phyloP scores from a whole-genome alignment of 352 stramenopile genomes.

The Phytopythium chamaehyphon region DNA sequence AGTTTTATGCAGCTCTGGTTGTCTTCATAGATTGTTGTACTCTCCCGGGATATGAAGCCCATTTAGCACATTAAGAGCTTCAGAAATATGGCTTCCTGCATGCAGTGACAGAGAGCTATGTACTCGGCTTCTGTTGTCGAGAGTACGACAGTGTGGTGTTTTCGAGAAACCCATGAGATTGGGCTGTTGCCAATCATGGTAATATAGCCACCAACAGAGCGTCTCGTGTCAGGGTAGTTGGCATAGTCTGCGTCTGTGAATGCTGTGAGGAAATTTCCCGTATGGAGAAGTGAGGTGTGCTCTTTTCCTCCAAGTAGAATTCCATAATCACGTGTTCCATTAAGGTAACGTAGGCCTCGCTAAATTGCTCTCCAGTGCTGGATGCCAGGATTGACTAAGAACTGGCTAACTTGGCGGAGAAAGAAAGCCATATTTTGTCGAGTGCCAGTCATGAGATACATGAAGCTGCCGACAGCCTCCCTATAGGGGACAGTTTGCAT shows the following conservation, averaged over 20 bases:
- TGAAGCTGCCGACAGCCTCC: slow-evolving; percentile 12
- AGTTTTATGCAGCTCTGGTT: slow-evolving; percentile 36
- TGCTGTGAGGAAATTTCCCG: slow-evolving; percentile 1
- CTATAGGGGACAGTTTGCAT: slow-evolving; percentile 15
- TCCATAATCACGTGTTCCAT: slow-evolving; percentile 10
- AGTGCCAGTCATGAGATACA: slow-evolving; percentile 17
- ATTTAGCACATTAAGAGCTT: slow-evolving; percentile 4
- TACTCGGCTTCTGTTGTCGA: slow-evolving; percentile 19
- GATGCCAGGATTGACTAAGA: slow-evolving; percentile 12
- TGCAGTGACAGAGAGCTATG: slow-evolving; percentile 16
- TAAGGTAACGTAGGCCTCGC: slow-evolving; percentile 4
- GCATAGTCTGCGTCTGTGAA: slow-evolving; percentile 18
- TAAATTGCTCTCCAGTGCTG: slow-evolving; percentile 7
- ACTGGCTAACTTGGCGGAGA: slow-evolving; percentile 14
- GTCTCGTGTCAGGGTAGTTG: slow-evolving; percentile 18
- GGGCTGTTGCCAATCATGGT: slow-evolving; percentile 11
- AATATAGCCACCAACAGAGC: slow-evolving; percentile 13
- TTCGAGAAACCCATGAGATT: slow-evolving; percentile 17
- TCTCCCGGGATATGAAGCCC: neutral
- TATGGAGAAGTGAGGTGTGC: neutral
- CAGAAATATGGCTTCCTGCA: slow-evolving; percentile 16
- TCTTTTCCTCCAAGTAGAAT: slow-evolving; percentile 6
- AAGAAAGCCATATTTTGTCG: slow-evolving; percentile 12
- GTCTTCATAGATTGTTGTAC: slow-evolving; percentile 21
- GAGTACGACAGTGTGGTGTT: slow-evolving; percentile 20